Conservation (phyloP, 805 yeast species). For the Candida easanensis region DNA sequence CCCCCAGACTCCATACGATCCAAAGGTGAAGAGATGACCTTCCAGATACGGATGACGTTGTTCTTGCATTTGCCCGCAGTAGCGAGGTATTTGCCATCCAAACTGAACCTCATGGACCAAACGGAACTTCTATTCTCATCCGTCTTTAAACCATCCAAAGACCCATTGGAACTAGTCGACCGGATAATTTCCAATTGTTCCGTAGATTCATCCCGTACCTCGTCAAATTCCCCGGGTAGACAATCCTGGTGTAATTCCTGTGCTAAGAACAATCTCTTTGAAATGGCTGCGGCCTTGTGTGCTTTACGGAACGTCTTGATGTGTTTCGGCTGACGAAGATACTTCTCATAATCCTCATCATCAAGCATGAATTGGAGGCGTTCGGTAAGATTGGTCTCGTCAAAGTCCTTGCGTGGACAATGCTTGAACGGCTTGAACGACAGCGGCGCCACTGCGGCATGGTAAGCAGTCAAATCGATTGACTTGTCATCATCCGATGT, state of each 20-base stretch:
- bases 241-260: constrained; percentile 48
- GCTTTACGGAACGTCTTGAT: constrained; percentile 47
- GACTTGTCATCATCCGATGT: constrained; percentile 22
- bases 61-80: constrained; percentile 71
- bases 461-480: constrained; percentile 14
- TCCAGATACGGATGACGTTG: constrained; percentile 67
- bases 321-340: constrained; percentile 53
- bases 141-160: constrained; percentile 2
- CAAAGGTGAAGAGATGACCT: constrained; percentile 69
- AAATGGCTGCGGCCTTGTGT: constrained; percentile 42
- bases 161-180: not conserved
- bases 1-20: constrained; percentile 39
- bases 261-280: constrained; percentile 57
- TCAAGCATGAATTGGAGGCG: constrained; percentile 9
- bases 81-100: constrained; percentile 81
- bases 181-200: not conserved
- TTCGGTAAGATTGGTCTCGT: constrained; percentile 9
- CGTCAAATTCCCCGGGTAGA: not conserved
- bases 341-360: constrained; percentile 38
- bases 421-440: constrained; percentile 9
- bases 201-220: constrained; percentile 1
- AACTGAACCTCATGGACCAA: constrained; percentile 72
- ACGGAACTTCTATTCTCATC: constrained; percentile 40
- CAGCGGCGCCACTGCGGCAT: constrained; percentile 18
- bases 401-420: not conserved